Base-by-base conservation (phyloP, 2,329 filamentous ascomycete genomes). In the Colletotrichum liaoningense region DNA sequence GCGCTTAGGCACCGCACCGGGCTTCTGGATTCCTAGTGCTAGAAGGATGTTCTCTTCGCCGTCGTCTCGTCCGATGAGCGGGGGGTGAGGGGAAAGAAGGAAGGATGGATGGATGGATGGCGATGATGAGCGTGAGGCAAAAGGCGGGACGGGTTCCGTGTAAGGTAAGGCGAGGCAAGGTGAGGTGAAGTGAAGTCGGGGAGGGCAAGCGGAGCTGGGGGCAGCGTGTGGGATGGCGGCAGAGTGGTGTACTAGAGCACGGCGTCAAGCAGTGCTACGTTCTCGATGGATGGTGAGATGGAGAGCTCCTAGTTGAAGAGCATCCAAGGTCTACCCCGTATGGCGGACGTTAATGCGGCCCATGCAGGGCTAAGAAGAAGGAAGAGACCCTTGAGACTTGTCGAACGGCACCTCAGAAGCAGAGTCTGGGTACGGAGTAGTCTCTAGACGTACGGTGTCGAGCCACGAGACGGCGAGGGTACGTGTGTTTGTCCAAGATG, bases 1-100 rank as follows among this genome's bases (percentile, higher is more conserved):
- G 67, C 71, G 71, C 71, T 73, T 73, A 62, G 71, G 67, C 71
- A 62, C 67, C 46, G 62, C 71, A 73, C 71, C 71, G 71, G 60
- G 60, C 68, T 66, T 73, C 67, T 73, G 56, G 56, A 71, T 62
- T 38, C 59, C 67, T 73, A 71, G 71, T 73, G 62, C 71, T 22
- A 66, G 71, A 57, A 65, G 35, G 62, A 52, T 26, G 54, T 38
- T 70, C 49, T 66, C 71, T 71, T 70, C 60, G 55, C 46, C 46
- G 42, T 57, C 60, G 49, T 38, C 63, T 65, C 49, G 46, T 66
- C 66, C 56, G 67, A 66, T 57, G 56, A 71, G 67, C 56, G 60
- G 67, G 67, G 62, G n/a, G 46, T 38, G 42, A 54, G 62, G 70
- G 62, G 33, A 35, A 35, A 8, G 11, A 35, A 42, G 38, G 38